Evolutionary conservation across 2,329 filamentous ascomycete species (phyloP), one percentile per base, ranked within the genome.

Genomic region (Penicillium frequentans): DNA sequence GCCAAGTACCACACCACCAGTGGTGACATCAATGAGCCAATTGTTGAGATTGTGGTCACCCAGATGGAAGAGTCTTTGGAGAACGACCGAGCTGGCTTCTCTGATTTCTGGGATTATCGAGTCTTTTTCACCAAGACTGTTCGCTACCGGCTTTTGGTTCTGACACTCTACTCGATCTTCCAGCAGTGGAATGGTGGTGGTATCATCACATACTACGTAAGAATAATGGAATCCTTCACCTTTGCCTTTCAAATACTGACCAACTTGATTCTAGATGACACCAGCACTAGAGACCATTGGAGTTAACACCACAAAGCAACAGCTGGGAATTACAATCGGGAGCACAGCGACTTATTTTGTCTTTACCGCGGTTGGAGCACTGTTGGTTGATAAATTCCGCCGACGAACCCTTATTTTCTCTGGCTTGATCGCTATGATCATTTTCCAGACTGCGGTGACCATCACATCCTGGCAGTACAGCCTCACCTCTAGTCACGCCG

Each of bases 401-500:
- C 70, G 77, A 24, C 70, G 78, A 24, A 81, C 75, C 0, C 70
- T 81, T 33, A 81, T 80, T 21, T 79, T 81, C 54, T 59, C 73
- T 1, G 76, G 77, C 4, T 64, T 80, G 14, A 70, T 73, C 29
- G 74, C 69, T 42, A 79, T 81, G 64, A 75, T 81, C 21, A 54
- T 78, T 56, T 70, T 79, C 50, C 78, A 81, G 59, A 77, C 72
- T 4, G 72, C 75, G 9, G 75, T 76, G 7, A 81, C 79, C 0
- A 79, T 81, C 47, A 80, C 79, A 1, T 77, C 77, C 5, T 81
- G 79, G 80, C 74, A 75, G 52, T 82, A 77, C 59, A 66, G 62
- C 9, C 24, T 75, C 6, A 64, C 64, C 10, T 57, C 61, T 24
- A 68, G 59, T 24, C 64, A 68, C 16, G 71, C 75, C 1, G 68